Evolutionary conservation across 1,139 yeast species (phyloP).

Genomic region (Geotrichum restrictum): DNA sequence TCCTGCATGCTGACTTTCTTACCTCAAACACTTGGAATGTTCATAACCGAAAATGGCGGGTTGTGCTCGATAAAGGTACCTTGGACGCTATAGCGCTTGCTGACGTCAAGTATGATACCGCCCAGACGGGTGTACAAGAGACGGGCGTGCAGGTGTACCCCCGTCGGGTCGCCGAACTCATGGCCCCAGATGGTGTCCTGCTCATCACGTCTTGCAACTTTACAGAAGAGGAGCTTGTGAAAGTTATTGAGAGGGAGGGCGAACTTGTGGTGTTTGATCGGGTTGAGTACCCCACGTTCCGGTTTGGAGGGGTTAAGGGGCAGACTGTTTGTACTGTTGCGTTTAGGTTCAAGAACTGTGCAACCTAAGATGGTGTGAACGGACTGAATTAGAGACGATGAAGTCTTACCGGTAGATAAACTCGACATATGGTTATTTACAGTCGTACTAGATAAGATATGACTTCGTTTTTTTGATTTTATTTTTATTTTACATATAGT

Average conservation of each 20-base stretch:
- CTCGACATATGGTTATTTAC: no score
- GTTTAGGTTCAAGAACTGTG: conserved; percentile 38
- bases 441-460: no score
- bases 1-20: conserved; percentile 48
- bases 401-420: no score
- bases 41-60: conserved; percentile 50
- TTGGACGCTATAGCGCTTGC: conserved; percentile 92
- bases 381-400: neutral
- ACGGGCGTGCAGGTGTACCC: conserved; percentile 59
- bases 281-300: conserved; percentile 72
- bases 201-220: conserved; percentile 94
- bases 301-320: conserved; percentile 86
- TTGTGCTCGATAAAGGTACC: conserved; percentile 89
- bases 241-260: conserved; percentile 48
- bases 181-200: conserved; percentile 57
- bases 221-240: conserved; percentile 67
- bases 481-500: neutral
- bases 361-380: neutral
- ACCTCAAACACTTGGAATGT: conserved; percentile 38
- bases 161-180: conserved; percentile 45
- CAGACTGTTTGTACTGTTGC: conserved; percentile 85
- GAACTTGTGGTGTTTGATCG: conserved; percentile 55
- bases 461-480: neutral
- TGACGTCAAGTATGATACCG: conserved; percentile 47
- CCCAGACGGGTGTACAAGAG: conserved; percentile 30